phyloP scores from a whole-genome alignment of 2,329 filamentous ascomycete species.

The Penicillium brevicompactum region DNA sequence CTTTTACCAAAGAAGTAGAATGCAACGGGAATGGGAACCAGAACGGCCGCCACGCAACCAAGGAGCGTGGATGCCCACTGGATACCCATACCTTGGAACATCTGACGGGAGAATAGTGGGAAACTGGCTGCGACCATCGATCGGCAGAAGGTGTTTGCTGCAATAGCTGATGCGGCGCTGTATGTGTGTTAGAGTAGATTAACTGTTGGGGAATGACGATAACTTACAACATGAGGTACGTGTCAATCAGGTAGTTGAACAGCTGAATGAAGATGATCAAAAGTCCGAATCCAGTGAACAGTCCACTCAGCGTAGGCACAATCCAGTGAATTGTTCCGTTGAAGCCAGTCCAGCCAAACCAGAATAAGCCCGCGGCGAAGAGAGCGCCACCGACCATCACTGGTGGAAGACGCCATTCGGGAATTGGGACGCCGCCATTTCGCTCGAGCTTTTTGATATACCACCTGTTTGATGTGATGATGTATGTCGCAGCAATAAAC shows the following conservation, averaged over 20 bases:
- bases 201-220: background rate
- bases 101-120: conserved; percentile 58
- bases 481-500: conserved; percentile 65
- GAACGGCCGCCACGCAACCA: conserved; percentile 36
- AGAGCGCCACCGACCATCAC: conserved; percentile 55
- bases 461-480: conserved; percentile 55
- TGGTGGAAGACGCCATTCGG: conserved; percentile 60
- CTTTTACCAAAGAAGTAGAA: conserved; percentile 38
- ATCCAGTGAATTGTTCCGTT: conserved; percentile 42
- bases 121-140: conserved; percentile 54
- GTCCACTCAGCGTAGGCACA: conserved; percentile 47
- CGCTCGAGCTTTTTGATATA: conserved; percentile 41
- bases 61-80: conserved; percentile 41
- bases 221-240: conserved; percentile 58
- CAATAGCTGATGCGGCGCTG: conserved; percentile 55
- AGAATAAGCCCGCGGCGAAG: conserved; percentile 68
- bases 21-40: conserved; percentile 41
- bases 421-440: conserved; percentile 62
- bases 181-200: conserved; percentile 8
- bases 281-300: conserved; percentile 61
- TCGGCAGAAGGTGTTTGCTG: conserved; percentile 58
- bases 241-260: conserved; percentile 63
- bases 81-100: conserved; percentile 49
- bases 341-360: conserved; percentile 74
- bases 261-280: conserved; percentile 60